A percentile compares a stretch with the other conserved stretches of the same genome.
phyloP scores from a whole-genome alignment of 225 moss, liverwort and hornwort species.

The Asterella californica region DNA sequence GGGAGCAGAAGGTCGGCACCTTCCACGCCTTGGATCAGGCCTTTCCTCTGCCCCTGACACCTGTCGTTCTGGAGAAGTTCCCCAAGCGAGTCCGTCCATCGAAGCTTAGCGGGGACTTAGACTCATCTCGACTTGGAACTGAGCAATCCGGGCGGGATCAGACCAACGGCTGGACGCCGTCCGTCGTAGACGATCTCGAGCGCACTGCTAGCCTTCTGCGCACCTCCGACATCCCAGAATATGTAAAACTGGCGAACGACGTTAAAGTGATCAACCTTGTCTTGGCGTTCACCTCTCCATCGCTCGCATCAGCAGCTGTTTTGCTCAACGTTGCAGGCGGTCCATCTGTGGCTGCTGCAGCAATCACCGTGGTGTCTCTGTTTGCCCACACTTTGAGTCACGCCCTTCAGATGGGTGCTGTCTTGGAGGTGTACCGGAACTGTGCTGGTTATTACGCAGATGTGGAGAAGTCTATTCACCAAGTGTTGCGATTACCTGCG shows the following conservation, averaged over 20 bases:
- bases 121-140: conserved; percentile 16
- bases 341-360: conserved; percentile 18
- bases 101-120: conserved; percentile 2
- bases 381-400: conserved; percentile 23
- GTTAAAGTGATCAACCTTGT: conserved; percentile 35
- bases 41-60: conserved; percentile 41
- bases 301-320: conserved; percentile 29
- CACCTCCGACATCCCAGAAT: conserved; percentile 40
- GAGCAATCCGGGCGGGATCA: neutral
- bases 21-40: conserved; percentile 39
- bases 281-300: conserved; percentile 34
- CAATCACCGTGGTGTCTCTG: conserved; percentile 11
- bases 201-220: conserved; percentile 39
- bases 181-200: conserved; percentile 39
- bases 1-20: conserved; percentile 37
- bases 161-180: conserved; percentile 52
- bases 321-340: conserved; percentile 1
- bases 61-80: conserved; percentile 31
- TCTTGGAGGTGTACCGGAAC: conserved; percentile 27
- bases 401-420: conserved; percentile 28
- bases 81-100: conserved; percentile 34
- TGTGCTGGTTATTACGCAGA: conserved; percentile 34
- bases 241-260: conserved; percentile 35
- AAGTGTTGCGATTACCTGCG: conserved; percentile 18
- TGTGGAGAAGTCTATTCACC: conserved; percentile 25